These are phyloP conservation scores for Hanseniaspora jakobsenii DNA, from an alignment of 805 yeast genomes.

Conservation along the genomic window DNA sequence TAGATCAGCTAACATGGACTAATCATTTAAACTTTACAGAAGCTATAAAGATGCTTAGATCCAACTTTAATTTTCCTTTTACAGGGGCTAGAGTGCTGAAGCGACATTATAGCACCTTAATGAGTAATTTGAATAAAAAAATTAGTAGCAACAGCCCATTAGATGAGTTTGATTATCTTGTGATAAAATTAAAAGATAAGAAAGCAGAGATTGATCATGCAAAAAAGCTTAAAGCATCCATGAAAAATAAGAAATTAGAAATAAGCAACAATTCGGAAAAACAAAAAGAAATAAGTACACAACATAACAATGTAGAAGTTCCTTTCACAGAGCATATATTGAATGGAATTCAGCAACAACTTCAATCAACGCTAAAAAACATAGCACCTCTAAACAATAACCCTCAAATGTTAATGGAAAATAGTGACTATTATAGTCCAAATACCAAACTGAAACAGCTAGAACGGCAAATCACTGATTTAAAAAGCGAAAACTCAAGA, in stretches of 20 bases:
- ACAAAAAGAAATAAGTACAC: background rate
- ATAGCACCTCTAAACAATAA: background rate
- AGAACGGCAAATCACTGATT: background rate
- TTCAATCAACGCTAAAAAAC: background rate
- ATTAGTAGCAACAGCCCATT: background rate
- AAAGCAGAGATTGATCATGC: slow-evolving; percentile 13
- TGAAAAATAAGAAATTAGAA: background rate
- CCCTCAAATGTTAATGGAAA: too few species aligned
- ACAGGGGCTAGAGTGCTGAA: slow-evolving; percentile 12
- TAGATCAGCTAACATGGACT: slow-evolving; percentile 16
- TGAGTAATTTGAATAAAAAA: slow-evolving; percentile 5
- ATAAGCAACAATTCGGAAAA: background rate
- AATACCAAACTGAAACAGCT: background rate
- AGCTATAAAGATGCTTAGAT: slow-evolving; percentile 15
- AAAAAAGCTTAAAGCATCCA: background rate
- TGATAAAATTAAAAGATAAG: slow-evolving; percentile 8
- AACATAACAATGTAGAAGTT: background rate
- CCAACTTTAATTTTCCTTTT: slow-evolving; percentile 14
- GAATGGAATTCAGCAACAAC: slow-evolving; percentile 11
- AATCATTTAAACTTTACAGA: slow-evolving; percentile 16
- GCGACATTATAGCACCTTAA: slow-evolving; percentile 11
- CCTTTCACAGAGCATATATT: background rate
- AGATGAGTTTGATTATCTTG: slow-evolving; percentile 5
- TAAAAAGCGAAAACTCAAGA: background rate
- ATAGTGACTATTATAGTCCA: background rate